These are phyloP conservation scores for Theileria parva DNA, from an alignment of 169 alveolate species.

Conservation along the genomic window DNA sequence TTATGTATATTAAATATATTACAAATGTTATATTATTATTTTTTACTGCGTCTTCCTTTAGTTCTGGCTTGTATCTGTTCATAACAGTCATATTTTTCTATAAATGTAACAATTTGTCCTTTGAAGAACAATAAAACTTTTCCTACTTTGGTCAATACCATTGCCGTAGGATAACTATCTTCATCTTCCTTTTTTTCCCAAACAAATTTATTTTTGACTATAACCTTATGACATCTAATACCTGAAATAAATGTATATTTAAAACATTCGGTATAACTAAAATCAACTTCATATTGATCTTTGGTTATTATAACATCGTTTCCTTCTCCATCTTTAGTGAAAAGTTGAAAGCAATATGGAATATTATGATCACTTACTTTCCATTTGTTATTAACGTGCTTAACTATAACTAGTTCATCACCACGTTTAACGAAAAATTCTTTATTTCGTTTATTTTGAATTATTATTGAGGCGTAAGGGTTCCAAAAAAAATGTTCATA, in stretches of 20 bases:
- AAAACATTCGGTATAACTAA: not conserved
- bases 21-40: too few relatives aligned
- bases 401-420: not conserved
- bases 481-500: not conserved
- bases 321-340: not conserved
- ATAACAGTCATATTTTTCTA: too few relatives aligned
- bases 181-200: not conserved
- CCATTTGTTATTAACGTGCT: not conserved
- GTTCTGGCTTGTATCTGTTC: too few relatives aligned
- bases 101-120: too few relatives aligned
- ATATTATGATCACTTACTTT: not conserved
- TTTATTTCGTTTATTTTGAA: not conserved
- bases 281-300: not conserved
- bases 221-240: not conserved
- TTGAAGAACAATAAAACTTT: too few relatives aligned
- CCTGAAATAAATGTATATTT: not conserved
- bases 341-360: not conserved
- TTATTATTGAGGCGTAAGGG: not conserved
- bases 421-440: not conserved
- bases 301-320: not conserved
- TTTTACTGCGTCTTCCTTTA: too few relatives aligned
- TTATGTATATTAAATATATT: too few relatives aligned
- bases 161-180: too few relatives aligned
- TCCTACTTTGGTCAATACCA: too few relatives aligned
- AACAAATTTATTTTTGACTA: not conserved